Percentiles rank a stretch among this genome's conserved stretches.
Conservation (phyloP, 1,284 basidiomycete species). For the Cryptococcus sp. region DNA sequence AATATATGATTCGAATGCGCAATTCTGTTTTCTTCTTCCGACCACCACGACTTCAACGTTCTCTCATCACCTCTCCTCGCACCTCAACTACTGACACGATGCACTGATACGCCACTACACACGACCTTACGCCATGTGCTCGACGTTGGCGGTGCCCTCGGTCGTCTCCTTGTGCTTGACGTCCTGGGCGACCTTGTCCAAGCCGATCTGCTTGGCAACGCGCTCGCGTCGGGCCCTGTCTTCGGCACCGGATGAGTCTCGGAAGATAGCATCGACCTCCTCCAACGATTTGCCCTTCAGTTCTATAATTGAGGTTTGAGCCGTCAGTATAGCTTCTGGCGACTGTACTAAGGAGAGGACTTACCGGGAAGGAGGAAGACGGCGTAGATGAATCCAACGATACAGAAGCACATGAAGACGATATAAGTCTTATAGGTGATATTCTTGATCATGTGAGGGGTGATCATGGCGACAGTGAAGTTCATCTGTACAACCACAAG, state of each 20-base stretch:
- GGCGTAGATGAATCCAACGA: slow-evolving; percentile 46
- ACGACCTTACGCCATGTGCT: too few relatives aligned
- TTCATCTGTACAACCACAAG: slow-evolving; percentile 34
- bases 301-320: too few relatives aligned
- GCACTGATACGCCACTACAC: too few relatives aligned
- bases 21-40: too few relatives aligned
- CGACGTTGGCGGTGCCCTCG: neutral
- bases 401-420: slow-evolving; percentile 50
- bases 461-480: slow-evolving; percentile 50
- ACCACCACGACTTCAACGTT: too few relatives aligned
- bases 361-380: slow-evolving; percentile 45
- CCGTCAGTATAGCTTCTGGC: too few relatives aligned
- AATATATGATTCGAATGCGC: too few relatives aligned
- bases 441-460: slow-evolving; percentile 44
- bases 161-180: slow-evolving; percentile 42
- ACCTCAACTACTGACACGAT: too few relatives aligned
- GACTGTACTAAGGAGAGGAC: too few relatives aligned
- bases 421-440: slow-evolving; percentile 51
- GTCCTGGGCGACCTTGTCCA: slow-evolving; percentile 47
- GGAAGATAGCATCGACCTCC: slow-evolving; percentile 46
- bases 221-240: slow-evolving; percentile 45
- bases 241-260: slow-evolving; percentile 45
- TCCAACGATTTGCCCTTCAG: slow-evolving; percentile 45
- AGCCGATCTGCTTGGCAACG: slow-evolving; percentile 49
- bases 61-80: too few relatives aligned